Conservation (phyloP, 2,329 filamentous ascomycete species). For the Sarocladium strictum region DNA sequence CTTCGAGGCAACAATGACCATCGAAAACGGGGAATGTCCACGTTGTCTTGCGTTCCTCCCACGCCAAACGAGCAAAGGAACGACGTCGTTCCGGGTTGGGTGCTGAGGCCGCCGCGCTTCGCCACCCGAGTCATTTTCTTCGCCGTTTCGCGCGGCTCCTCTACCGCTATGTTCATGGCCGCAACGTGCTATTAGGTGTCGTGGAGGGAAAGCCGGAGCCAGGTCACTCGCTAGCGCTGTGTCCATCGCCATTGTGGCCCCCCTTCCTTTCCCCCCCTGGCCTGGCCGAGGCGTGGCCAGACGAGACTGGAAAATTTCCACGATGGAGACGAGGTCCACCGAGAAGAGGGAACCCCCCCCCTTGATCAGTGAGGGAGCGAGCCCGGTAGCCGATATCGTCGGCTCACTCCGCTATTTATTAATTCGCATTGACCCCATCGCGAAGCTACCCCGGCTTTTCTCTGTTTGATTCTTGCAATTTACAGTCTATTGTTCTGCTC, state of each 20-base stretch:
- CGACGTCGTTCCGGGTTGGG: background rate
- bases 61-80: background rate
- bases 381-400: conserved; percentile 6
- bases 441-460: conserved; percentile 6
- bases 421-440: conserved; percentile 1
- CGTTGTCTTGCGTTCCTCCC: background rate
- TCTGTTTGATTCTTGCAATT: background rate
- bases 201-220: conserved; percentile 1
- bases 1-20: background rate
- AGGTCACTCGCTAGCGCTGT: background rate
- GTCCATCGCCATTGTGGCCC: conserved; percentile 7
- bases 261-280: background rate
- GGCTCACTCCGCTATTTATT: conserved; percentile 8
- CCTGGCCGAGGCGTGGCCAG: conserved; percentile 8
- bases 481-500: background rate
- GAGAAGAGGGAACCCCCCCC: background rate
- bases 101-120: background rate
- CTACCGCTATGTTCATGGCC: background rate
- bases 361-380: no score
- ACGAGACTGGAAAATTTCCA: conserved; percentile 6
- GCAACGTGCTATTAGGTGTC: conserved; percentile 4
- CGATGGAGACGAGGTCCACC: conserved; percentile 9
- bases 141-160: conserved; percentile 2
- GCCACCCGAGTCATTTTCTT: conserved; percentile 10
- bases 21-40: background rate